These are phyloP conservation scores for Saturnispora quitensis DNA, from an alignment of 805 yeast species.

Conservation along the genomic window DNA sequence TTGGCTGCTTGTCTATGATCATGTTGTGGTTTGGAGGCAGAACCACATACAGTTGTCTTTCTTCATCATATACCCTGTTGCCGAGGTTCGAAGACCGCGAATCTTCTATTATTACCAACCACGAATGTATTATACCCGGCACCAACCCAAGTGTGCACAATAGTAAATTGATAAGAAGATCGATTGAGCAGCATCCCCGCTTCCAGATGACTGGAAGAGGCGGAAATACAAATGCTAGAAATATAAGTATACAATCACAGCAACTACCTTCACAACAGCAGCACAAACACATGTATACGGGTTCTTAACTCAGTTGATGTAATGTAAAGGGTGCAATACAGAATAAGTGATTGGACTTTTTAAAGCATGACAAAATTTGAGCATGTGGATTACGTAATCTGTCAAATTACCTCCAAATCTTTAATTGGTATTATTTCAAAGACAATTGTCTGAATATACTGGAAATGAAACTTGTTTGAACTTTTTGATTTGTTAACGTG, in stretches of 20 bases:
- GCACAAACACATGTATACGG: constrained; percentile 15
- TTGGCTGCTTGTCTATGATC: constrained; percentile 20
- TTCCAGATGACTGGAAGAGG: constrained; percentile 72
- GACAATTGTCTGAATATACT: neutral
- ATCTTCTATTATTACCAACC: constrained; percentile 52
- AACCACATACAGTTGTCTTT: constrained; percentile 22
- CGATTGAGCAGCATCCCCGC: constrained; percentile 65
- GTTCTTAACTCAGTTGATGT: neutral
- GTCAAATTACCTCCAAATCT: neutral
- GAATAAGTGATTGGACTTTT: neutral
- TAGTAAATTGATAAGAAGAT: constrained; percentile 55
- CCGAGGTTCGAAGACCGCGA: constrained; percentile 26
- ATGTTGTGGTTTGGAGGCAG: constrained; percentile 15
- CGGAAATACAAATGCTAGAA: constrained; percentile 65
- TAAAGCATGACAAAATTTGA: neutral
- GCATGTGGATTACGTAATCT: neutral
- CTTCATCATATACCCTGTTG: constrained; percentile 18
- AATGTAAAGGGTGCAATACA: neutral
- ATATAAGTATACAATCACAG: constrained; percentile 56
- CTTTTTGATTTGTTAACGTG: neutral
- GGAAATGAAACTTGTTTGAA: neutral
- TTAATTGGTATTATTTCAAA: neutral
- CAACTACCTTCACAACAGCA: constrained; percentile 29
- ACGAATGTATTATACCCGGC: constrained; percentile 63
- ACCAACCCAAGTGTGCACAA: constrained; percentile 54